Conservation (phyloP, 768 basidiomycete genomes). For the Rhodosporidiobolus odoratus region DNA sequence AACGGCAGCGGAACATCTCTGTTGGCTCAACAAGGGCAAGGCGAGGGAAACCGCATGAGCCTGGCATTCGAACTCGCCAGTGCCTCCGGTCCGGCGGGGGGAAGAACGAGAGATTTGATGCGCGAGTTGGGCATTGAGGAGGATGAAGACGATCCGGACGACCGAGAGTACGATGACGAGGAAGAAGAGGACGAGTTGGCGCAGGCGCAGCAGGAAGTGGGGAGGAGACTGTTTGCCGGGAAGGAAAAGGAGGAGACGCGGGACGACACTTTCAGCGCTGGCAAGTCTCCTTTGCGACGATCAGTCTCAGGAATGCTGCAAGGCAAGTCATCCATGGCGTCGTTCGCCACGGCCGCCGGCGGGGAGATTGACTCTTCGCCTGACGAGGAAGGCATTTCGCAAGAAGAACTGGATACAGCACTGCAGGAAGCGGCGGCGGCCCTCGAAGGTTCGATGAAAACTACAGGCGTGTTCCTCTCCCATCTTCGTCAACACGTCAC, state of each 20-base stretch:
- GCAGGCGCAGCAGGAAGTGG: background rate
- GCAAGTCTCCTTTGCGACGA: background rate
- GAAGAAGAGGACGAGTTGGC: background rate
- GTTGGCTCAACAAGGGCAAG: background rate
- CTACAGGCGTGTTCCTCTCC: conserved; percentile 68
- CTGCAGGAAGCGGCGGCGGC: background rate
- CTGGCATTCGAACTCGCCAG: conserved; percentile 32
- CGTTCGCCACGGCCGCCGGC: background rate
- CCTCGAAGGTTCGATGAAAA: conserved; percentile 50
- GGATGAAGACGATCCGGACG: conserved; percentile 6
- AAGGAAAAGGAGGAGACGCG: background rate
- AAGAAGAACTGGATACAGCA: conserved; percentile 14
- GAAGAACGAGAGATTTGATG: conserved; percentile 12
- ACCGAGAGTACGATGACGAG: background rate
- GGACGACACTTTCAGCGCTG: background rate
- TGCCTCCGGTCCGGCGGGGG: background rate
- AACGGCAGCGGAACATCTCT: background rate
- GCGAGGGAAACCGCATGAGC: background rate
- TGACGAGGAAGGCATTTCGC: background rate
- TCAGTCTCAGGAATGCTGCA: background rate
- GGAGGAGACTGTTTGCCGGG: background rate
- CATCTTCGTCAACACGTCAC: conserved; percentile 55
- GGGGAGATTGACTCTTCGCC: background rate
- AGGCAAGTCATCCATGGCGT: background rate
- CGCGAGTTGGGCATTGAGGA: conserved; percentile 29